A percentile compares a stretch with the other conserved stretches of the same genome.
These are phyloP conservation scores for Avena sativa DNA, from an alignment of 176 grass and related monocot genomes.

Conservation along the genomic window DNA sequence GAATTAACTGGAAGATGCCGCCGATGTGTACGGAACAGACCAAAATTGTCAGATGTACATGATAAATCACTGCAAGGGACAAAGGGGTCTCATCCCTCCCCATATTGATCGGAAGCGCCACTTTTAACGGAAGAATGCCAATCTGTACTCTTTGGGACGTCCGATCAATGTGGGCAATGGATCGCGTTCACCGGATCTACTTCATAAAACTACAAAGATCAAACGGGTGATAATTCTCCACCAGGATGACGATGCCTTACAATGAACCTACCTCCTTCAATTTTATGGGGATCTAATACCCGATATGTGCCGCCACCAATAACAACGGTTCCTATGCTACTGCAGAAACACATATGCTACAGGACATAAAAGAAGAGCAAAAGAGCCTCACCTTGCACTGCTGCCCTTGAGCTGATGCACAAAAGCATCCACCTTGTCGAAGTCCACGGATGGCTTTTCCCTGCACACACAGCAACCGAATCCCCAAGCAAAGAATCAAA, in stretches of 20 bases:
- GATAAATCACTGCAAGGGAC: background rate
- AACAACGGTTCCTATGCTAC: background rate
- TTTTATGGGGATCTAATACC: background rate
- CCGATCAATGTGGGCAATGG: background rate
- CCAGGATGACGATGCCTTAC: background rate
- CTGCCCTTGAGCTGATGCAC: conserved; percentile 77
- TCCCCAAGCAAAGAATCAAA: conserved; percentile 15
- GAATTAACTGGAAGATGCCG: background rate
- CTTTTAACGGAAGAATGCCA: background rate
- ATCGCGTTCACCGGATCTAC: background rate
- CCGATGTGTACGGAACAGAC: background rate
- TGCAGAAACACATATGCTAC: conserved; percentile 7
- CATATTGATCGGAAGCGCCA: background rate
- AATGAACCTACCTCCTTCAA: background rate
- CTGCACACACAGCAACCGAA: conserved; percentile 46
- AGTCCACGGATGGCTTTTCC: conserved; percentile 58
- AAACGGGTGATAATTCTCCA: background rate
- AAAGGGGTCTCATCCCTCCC: background rate
- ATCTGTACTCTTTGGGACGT: background rate
- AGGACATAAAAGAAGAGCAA: background rate
- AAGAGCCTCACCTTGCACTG: conserved; percentile 58
- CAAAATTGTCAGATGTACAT: background rate
- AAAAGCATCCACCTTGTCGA: conserved; percentile 54
- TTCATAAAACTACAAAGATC: background rate
- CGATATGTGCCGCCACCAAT: background rate